phyloP scores from a whole-genome alignment of 2,329 filamentous ascomycete genomes.

The Stylonectria norvegica region DNA sequence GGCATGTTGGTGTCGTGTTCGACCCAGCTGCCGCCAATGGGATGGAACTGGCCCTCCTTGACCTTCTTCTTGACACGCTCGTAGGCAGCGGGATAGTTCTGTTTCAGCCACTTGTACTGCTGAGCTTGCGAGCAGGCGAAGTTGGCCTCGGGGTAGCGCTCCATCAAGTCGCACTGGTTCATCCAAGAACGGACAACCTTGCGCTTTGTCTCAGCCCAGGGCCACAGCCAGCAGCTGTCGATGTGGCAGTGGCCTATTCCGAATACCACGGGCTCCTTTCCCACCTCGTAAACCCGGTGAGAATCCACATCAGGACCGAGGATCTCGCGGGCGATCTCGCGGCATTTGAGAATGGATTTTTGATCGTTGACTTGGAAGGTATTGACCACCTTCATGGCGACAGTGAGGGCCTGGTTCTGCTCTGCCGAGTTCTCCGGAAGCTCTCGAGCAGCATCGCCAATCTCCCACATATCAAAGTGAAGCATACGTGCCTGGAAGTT shows the following conservation, averaged over 20 bases:
- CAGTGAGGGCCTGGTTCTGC: conserved; percentile 77
- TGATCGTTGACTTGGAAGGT: conserved; percentile 78
- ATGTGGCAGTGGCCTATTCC: conserved; percentile 97
- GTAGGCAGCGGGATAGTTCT: conserved; percentile 82
- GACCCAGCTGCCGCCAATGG: conserved; percentile 96
- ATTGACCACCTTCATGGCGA: conserved; percentile 87
- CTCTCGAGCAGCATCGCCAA: conserved; percentile 86
- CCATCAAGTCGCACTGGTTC: conserved; percentile 92
- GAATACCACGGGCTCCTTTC: conserved; percentile 72
- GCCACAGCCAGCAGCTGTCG: conserved; percentile 98
- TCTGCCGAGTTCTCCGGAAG: conserved; percentile 87
- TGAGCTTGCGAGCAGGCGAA: conserved; percentile 94
- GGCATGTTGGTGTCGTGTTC: conserved; percentile 98
- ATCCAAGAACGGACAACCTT: conserved; percentile 96
- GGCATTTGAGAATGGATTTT: conserved; percentile 72
- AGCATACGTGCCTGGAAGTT: conserved; percentile 81
- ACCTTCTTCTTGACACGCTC: conserved; percentile 90
- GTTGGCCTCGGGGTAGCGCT: conserved; percentile 87
- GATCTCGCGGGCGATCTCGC: conserved; percentile 80
- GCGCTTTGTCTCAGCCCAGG: conserved; percentile 94
- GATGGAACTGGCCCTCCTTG: conserved; percentile 85
- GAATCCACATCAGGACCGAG: conserved; percentile 79
- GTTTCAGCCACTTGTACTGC: conserved; percentile 96
- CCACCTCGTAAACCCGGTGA: conserved; percentile 75
- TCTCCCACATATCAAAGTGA: conserved; percentile 93